Evolutionary conservation across 805 yeast genomes (phyloP).

Genomic region (Lipomyces spencermartinsiae): DNA sequence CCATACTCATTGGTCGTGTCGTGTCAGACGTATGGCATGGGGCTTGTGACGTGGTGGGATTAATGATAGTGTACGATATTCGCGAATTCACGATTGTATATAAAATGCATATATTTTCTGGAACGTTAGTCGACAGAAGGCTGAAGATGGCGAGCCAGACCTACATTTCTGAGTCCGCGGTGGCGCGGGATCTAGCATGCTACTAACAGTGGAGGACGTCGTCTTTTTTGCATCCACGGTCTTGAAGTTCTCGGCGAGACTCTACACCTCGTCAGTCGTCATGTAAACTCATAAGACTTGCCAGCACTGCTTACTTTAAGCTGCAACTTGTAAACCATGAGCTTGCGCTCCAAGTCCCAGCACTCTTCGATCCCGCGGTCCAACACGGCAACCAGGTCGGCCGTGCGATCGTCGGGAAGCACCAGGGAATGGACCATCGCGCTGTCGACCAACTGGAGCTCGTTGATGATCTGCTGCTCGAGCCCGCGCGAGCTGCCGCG

Average conservation of each 20-base stretch:
- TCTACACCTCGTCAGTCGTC: slow-evolving; percentile 3
- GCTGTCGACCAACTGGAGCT: slow-evolving; percentile 65
- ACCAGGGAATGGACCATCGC: slow-evolving; percentile 64
- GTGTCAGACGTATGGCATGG: slow-evolving; percentile 97
- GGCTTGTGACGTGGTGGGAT: slow-evolving; percentile 97
- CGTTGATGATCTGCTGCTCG: slow-evolving; percentile 62
- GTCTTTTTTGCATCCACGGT: not conserved
- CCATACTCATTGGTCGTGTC: slow-evolving; percentile 87
- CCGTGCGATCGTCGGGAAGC: slow-evolving; percentile 55
- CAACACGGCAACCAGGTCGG: slow-evolving; percentile 53
- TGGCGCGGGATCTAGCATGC: too few species aligned
- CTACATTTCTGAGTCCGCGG: not conserved
- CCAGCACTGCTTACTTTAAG: slow-evolving; percentile 14
- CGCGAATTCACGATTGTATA: too few species aligned
- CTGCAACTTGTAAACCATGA: slow-evolving; percentile 47
- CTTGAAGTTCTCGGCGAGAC: slow-evolving; percentile 22
- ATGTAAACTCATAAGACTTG: not conserved
- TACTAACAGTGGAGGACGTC: too few species aligned
- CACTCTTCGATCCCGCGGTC: slow-evolving; percentile 59
- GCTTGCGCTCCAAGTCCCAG: slow-evolving; percentile 58
- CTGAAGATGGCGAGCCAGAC: not conserved
- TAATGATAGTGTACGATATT: slow-evolving; percentile 41
- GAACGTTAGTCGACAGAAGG: too few species aligned
- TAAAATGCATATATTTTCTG: too few species aligned
- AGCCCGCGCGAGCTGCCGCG: slow-evolving; percentile 67